Evolutionary conservation across 495 filamentous ascomycete species (phyloP).

Genomic region (Lasiosphaeris hirsuta): DNA sequence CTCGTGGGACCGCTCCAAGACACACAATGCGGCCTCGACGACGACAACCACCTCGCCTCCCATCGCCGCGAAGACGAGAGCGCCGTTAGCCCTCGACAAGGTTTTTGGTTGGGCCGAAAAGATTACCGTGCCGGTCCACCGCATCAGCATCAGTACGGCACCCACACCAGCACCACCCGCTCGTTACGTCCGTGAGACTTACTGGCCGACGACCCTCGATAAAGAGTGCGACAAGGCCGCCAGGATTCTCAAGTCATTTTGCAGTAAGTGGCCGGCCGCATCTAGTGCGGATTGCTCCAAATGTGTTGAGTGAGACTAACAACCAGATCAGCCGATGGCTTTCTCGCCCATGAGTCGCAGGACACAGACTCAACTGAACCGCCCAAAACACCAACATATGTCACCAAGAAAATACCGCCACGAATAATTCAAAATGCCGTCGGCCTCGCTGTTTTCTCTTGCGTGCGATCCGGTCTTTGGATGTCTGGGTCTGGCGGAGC

Average conservation of each 20-base stretch:
- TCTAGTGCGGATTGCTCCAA: background rate
- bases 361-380: slow-evolving; percentile 24
- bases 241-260: slow-evolving; percentile 78
- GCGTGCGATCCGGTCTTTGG: slow-evolving; percentile 90
- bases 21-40: slow-evolving; percentile 19
- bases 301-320: background rate
- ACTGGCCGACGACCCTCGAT: slow-evolving; percentile 78
- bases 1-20: slow-evolving; percentile 45
- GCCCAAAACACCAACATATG: slow-evolving; percentile 39
- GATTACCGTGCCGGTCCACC: slow-evolving; percentile 36
- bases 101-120: slow-evolving; percentile 48
- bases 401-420: slow-evolving; percentile 79
- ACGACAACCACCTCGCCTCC: slow-evolving; percentile 11
- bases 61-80: slow-evolving; percentile 20
- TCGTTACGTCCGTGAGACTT: slow-evolving; percentile 55
- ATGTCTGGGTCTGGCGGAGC: slow-evolving; percentile 82
- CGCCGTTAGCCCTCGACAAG: slow-evolving; percentile 34
- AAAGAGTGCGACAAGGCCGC: slow-evolving; percentile 86
- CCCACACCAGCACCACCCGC: slow-evolving; percentile 45
- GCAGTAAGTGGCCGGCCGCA: slow-evolving; percentile 46
- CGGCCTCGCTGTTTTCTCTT: slow-evolving; percentile 86
- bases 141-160: slow-evolving; percentile 24
- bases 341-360: slow-evolving; percentile 37
- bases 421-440: slow-evolving; percentile 81
- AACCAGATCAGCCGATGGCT: slow-evolving; percentile 41